Percentiles rank a stretch among this genome's conserved stretches.
These are phyloP conservation scores for Pichia sp. DNA, from an alignment of 1,139 yeast species.

Conservation along the genomic window DNA sequence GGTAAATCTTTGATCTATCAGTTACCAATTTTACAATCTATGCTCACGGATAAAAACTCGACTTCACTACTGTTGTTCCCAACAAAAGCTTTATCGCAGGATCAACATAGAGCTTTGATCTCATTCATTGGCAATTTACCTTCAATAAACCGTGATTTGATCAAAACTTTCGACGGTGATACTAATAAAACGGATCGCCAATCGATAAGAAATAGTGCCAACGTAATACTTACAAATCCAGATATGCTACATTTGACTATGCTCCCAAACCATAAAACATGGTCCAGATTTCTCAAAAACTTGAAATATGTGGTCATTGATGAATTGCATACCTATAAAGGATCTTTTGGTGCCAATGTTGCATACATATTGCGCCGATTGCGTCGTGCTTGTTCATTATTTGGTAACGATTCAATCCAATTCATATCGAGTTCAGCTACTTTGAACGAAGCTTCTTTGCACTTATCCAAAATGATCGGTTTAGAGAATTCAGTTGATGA, in stretches of 20 bases:
- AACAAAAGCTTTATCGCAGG: constrained; percentile 95
- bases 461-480: constrained; percentile 73
- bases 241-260: constrained; percentile 87
- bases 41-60: constrained; percentile 47
- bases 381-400: constrained; percentile 51
- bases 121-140: constrained; percentile 49
- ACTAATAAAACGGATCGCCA: constrained; percentile 57
- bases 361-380: constrained; percentile 78
- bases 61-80: constrained; percentile 91
- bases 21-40: constrained; percentile 62
- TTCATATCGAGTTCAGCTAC: constrained; percentile 95
- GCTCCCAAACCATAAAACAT: constrained; percentile 66
- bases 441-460: constrained; percentile 62
- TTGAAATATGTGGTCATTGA: constrained; percentile 79
- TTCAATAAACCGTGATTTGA: constrained; percentile 30
- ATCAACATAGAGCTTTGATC: constrained; percentile 75
- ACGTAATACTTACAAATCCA: constrained; percentile 88
- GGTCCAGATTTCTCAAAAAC: constrained; percentile 65
- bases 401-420: constrained; percentile 49
- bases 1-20: constrained; percentile 93
- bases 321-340: constrained; percentile 84
- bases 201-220: constrained; percentile 55
- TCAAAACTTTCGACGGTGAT: constrained; percentile 91
- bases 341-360: constrained; percentile 89
- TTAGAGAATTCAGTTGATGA: constrained; percentile 46